Evolutionary conservation across 495 filamentous ascomycete genomes (phyloP).

Genomic region (Aspergillus leporis): DNA sequence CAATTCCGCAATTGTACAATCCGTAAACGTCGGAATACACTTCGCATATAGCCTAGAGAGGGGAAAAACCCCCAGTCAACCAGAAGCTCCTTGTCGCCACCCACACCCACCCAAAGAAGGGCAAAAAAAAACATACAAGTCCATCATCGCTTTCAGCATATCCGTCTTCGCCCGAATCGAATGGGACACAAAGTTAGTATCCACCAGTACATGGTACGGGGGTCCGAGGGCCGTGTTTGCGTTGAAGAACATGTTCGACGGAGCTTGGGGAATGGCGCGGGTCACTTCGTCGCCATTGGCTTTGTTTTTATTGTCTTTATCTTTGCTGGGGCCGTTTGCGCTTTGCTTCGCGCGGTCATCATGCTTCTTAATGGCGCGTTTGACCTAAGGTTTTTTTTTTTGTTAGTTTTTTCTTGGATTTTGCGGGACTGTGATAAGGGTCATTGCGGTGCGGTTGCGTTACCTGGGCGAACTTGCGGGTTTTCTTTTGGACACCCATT

Average conservation of each 20-base stretch:
- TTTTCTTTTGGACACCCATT: conserved; percentile 66
- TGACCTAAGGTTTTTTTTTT: conserved; percentile 42
- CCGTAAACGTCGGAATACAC: conserved; percentile 53
- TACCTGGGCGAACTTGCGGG: conserved; percentile 61
- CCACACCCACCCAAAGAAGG: conserved; percentile 38
- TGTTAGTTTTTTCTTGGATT: conserved; percentile 2
- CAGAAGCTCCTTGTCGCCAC: conserved; percentile 60
- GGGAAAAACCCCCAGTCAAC: too few relatives aligned
- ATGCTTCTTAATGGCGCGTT: conserved; percentile 60
- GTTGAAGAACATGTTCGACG: conserved; percentile 89
- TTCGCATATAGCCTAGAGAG: conserved; percentile 53
- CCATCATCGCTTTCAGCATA: conserved; percentile 84
- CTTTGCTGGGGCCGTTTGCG: conserved; percentile 31
- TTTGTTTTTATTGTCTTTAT: conserved; percentile 56
- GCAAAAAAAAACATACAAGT: conserved; percentile 51
- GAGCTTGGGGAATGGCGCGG: conserved; percentile 63
- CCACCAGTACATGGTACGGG: conserved; percentile 77
- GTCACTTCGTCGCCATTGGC: conserved; percentile 39
- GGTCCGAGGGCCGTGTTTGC: conserved; percentile 90
- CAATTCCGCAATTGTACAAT: conserved; percentile 67
- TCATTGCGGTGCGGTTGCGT: neutral
- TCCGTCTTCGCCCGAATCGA: conserved; percentile 89
- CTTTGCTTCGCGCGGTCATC: conserved; percentile 60
- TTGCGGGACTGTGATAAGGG: neutral
- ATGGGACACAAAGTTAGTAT: conserved; percentile 94